phyloP scores from a whole-genome alignment of 345 rosid genomes.

The Raphanus sativus region DNA sequence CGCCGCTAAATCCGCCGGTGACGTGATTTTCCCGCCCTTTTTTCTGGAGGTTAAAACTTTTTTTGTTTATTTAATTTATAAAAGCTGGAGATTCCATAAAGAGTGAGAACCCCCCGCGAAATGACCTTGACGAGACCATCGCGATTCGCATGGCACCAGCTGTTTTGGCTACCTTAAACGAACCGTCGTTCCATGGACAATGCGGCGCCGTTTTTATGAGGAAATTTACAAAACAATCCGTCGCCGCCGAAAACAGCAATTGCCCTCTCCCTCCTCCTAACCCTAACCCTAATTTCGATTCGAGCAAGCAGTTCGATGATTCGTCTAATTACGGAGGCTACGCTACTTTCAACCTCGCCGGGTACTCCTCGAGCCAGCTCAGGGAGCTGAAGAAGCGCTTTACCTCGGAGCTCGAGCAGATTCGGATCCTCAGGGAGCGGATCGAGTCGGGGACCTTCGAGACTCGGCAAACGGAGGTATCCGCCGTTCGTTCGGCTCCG shows the following conservation, averaged over 20 bases:
- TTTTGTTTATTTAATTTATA: neutral
- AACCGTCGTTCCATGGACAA: conserved; percentile 35
- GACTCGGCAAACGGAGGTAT: conserved; percentile 7
- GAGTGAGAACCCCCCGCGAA: neutral
- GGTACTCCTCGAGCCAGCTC: conserved; percentile 48
- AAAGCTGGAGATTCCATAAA: neutral
- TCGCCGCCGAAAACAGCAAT: conserved; percentile 3
- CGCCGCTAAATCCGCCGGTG: conserved; percentile 20
- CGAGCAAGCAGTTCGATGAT: conserved; percentile 38
- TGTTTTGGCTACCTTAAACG: conserved; percentile 28
- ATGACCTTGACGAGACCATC: conserved; percentile 16
- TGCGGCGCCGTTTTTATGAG: conserved; percentile 34
- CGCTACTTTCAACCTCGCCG: conserved; percentile 60
- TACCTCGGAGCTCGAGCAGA: conserved; percentile 56
- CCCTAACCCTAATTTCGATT: conserved; percentile 54
- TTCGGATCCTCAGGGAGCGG: conserved; percentile 56
- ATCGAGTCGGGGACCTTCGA: conserved; percentile 47
- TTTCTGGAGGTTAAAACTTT: neutral
- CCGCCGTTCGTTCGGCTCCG: conserved; percentile 3
- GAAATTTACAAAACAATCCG: conserved; percentile 27
- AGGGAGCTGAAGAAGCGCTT: conserved; percentile 57
- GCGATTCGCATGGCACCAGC: conserved; percentile 31
- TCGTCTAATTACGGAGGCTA: conserved; percentile 45
- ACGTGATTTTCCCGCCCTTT: conserved; percentile 15
- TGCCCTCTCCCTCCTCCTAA: conserved; percentile 32